These are phyloP conservation scores for Chionographis japonica DNA, from an alignment of 106 monocot genomes.

Conservation along the genomic window DNA sequence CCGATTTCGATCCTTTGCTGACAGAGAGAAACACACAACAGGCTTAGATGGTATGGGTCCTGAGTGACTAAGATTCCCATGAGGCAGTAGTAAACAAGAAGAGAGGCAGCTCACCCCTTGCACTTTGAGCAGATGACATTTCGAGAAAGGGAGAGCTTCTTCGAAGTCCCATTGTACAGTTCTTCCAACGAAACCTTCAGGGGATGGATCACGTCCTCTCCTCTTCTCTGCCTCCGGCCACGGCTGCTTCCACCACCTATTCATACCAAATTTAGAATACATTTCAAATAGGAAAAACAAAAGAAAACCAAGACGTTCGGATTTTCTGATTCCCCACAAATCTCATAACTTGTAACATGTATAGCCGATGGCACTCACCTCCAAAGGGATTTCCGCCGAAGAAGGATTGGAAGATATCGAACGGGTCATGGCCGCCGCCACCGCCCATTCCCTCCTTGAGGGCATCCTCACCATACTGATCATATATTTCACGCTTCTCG, in stretches of 20 bases:
- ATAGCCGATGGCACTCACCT: slow-evolving; percentile 23
- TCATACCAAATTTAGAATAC: not conserved
- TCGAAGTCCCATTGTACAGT: slow-evolving; percentile 83
- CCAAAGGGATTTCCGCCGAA: slow-evolving; percentile 84
- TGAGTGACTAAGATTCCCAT: no score
- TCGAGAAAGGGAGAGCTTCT: slow-evolving; percentile 88
- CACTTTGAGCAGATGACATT: slow-evolving; percentile 83
- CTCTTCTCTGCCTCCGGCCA: slow-evolving; percentile 86
- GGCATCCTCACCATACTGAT: slow-evolving; percentile 94
- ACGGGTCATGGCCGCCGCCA: slow-evolving; percentile 60
- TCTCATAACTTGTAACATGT: not conserved
- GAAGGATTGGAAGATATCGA: slow-evolving; percentile 92
- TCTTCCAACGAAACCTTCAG: slow-evolving; percentile 87
- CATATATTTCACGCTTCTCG: slow-evolving; percentile 94
- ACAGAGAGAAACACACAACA: not conserved
- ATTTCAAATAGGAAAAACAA: not conserved
- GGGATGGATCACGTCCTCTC: slow-evolving; percentile 87
- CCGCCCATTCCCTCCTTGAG: slow-evolving; percentile 94
- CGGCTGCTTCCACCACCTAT: slow-evolving; percentile 75
- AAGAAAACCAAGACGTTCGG: no score
- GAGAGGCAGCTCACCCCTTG: slow-evolving; percentile 57
- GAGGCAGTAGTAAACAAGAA: not conserved
- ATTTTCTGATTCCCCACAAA: no score
- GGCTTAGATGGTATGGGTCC: no score
- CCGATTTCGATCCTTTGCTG: slow-evolving; percentile 93